These are phyloP conservation scores for Aspergillus sp. DNA, from an alignment of 2,329 filamentous ascomycete genomes.

Conservation along the genomic window DNA sequence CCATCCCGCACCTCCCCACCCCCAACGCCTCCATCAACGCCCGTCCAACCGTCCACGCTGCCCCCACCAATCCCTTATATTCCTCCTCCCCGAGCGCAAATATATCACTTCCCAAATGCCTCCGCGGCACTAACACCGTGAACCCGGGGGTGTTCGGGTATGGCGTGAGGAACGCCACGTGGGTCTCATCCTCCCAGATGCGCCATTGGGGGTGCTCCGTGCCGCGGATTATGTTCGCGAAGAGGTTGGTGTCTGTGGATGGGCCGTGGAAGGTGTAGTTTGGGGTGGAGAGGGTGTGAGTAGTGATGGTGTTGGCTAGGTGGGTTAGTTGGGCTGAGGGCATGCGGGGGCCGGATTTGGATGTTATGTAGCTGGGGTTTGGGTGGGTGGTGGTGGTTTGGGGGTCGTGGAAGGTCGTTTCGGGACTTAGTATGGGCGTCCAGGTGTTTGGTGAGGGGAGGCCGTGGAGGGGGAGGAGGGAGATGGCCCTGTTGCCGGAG, in stretches of 20 bases:
- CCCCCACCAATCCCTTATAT: not conserved
- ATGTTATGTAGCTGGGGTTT: slow-evolving; percentile 3
- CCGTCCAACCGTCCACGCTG: not conserved
- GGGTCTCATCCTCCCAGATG: slow-evolving; percentile 4
- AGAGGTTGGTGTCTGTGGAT: not conserved
- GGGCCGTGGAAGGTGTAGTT: slow-evolving; percentile 3
- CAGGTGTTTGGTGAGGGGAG: not conserved
- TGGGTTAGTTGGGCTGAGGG: not conserved
- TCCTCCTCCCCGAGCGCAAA: not conserved
- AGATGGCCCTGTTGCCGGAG: not conserved
- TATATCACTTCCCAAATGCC: slow-evolving; percentile 4
- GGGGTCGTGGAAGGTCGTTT: not conserved
- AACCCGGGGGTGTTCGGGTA: slow-evolving; percentile 5
- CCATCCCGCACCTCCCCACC: slow-evolving; percentile 3
- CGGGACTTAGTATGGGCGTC: not conserved
- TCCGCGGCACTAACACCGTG: slow-evolving; percentile 7
- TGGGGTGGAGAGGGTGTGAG: too few species aligned
- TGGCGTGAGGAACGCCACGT: slow-evolving; percentile 9
- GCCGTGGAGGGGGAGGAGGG: slow-evolving; percentile 7
- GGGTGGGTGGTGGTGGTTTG: too few species aligned
- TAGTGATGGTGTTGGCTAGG: not conserved
- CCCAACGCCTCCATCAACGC: slow-evolving; percentile 3
- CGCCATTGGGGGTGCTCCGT: slow-evolving; percentile 2
- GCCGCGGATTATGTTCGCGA: slow-evolving; percentile 1
- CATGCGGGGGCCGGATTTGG: slow-evolving; percentile 2